phyloP scores from a whole-genome alignment of 768 basidiomycete species.

The Crucibulum laeve region DNA sequence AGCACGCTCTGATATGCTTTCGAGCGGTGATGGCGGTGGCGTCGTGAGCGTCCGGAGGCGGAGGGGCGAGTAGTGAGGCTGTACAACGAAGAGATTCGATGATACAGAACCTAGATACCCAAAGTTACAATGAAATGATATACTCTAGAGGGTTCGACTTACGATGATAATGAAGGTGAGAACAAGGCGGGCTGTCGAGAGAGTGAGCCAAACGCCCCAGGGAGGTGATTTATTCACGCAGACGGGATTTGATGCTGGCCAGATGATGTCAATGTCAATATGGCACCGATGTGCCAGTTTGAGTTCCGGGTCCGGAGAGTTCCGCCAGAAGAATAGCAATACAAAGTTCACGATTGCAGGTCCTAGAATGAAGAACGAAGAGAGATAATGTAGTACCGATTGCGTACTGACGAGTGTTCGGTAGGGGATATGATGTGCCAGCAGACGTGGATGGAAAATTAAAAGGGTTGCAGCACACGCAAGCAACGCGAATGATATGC shows the following conservation, averaged over 20 bases:
- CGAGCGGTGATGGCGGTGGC: constrained; percentile 14
- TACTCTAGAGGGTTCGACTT: too few relatives aligned
- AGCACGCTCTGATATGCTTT: constrained; percentile 12
- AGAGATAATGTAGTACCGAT: constrained; percentile 31
- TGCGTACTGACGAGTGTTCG: constrained; percentile 23
- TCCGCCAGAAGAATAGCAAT: constrained; percentile 51
- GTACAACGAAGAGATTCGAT: constrained; percentile 20
- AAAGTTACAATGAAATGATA: not conserved
- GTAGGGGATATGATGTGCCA: constrained; percentile 24
- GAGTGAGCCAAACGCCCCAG: constrained; percentile 52
- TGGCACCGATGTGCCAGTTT: constrained; percentile 43
- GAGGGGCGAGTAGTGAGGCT: constrained; percentile 17
- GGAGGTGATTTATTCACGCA: constrained; percentile 26
- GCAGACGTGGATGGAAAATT: constrained; percentile 31
- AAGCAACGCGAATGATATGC: constrained; percentile 35
- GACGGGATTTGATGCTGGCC: constrained; percentile 38
- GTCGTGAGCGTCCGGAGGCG: constrained; percentile 8
- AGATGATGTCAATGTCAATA: constrained; percentile 64
- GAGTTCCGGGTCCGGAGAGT: constrained; percentile 28
- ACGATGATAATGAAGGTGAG: constrained; percentile 53
- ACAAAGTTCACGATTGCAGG: constrained; percentile 54
- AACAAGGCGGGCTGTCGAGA: constrained; percentile 47
- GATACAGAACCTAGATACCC: constrained; percentile 20
- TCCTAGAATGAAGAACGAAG: constrained; percentile 43
- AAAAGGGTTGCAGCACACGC: constrained; percentile 32